A percentile compares a stretch with the other conserved stretches of the same genome.
These are phyloP conservation scores for Plantago ovata DNA, from an alignment of 257 asterid species.

Conservation along the genomic window DNA sequence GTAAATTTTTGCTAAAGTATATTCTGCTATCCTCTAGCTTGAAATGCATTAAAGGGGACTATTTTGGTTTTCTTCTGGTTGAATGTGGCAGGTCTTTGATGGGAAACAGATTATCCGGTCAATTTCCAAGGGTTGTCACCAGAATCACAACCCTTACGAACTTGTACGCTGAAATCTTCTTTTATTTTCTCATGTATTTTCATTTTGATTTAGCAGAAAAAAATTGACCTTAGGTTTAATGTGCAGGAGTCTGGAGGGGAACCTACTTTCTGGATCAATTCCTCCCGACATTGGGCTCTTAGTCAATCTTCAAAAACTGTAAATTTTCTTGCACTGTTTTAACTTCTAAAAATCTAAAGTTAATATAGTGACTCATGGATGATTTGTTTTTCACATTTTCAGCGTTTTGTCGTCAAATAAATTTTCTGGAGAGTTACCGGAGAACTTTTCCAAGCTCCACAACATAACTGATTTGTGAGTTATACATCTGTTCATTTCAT, in stretches of 20 bases:
- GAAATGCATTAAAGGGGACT: neutral
- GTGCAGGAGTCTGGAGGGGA: slow-evolving; percentile 87
- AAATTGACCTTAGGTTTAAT: slow-evolving; percentile 18
- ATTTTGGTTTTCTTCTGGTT: slow-evolving; percentile 5
- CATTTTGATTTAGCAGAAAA: neutral
- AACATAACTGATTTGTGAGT: slow-evolving; percentile 73
- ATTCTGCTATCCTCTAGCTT: neutral
- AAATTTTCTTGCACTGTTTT: slow-evolving; percentile 20
- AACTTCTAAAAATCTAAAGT: slow-evolving; percentile 1
- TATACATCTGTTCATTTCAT: slow-evolving; percentile 1
- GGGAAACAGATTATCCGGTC: slow-evolving; percentile 92
- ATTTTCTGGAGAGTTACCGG: slow-evolving; percentile 65
- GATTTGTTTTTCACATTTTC: slow-evolving; percentile 18
- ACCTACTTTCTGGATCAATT: slow-evolving; percentile 63
- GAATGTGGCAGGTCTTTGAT: slow-evolving; percentile 67
- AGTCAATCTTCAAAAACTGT: slow-evolving; percentile 74
- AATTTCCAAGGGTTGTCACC: slow-evolving; percentile 66
- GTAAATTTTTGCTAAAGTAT: neutral
- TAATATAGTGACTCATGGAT: slow-evolving; percentile 14
- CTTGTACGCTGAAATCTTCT: slow-evolving; percentile 45
- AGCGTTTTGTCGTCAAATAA: slow-evolving; percentile 72
- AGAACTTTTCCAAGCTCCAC: slow-evolving; percentile 52
- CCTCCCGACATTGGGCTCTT: slow-evolving; percentile 63
- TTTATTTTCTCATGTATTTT: neutral
- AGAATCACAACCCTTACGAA: slow-evolving; percentile 62